phyloP scores from a whole-genome alignment of 306 rosid species.

The Quercus gilva region DNA sequence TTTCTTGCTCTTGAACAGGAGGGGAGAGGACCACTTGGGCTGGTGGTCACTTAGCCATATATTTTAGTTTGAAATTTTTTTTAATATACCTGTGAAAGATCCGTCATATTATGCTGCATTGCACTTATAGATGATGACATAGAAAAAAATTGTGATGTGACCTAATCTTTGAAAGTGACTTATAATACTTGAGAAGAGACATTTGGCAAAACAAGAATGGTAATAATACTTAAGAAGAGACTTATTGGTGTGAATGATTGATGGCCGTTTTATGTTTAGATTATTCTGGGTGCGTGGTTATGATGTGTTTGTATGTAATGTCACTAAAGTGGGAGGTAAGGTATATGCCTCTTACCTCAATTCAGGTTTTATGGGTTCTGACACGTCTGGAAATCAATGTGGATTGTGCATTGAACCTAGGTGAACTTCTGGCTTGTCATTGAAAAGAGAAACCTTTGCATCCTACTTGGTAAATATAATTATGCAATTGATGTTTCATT shows the following conservation, averaged over 20 bases:
- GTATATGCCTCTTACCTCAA: neutral
- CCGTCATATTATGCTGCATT: neutral
- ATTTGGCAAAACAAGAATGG: no score
- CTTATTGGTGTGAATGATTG: neutral
- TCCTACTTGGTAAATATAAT: neutral
- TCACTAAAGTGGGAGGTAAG: neutral
- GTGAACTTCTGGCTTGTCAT: neutral
- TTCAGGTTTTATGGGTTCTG: neutral
- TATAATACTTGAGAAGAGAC: neutral
- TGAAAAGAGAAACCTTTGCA: neutral
- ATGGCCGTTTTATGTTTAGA: neutral
- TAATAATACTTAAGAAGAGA: no score
- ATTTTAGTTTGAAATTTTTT: neutral
- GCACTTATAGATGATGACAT: neutral
- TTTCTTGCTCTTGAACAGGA: neutral
- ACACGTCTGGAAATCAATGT: neutral
- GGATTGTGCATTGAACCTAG: neutral
- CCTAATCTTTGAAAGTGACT: neutral
- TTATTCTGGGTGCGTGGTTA: neutral
- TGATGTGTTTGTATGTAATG: neutral
- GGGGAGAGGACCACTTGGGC: neutral
- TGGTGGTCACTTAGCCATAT: neutral
- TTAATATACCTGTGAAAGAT: neutral
- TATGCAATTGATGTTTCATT: neutral
- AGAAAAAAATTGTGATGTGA: neutral